Conservation (phyloP, 371 early-diverging fungal genomes). For the Nosema muscidifuracis region DNA sequence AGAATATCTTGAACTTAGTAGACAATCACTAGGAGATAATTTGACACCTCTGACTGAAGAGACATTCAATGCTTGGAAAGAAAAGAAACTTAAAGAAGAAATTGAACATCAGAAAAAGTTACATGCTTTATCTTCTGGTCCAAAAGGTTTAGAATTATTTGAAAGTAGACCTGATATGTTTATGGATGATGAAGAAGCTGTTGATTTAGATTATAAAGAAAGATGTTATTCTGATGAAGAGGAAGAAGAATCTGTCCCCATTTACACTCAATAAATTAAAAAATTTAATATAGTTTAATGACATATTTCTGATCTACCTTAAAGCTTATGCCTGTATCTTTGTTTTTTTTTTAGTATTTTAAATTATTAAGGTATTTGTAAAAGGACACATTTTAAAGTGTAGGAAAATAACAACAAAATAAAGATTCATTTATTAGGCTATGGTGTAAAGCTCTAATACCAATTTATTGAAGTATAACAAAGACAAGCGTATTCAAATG, state of each 20-base stretch:
- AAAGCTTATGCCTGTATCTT: too few relatives aligned
- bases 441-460: too few relatives aligned
- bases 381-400: too few relatives aligned
- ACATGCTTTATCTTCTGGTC: conserved; percentile 60
- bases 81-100: conserved; percentile 71
- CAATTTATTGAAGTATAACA: too few relatives aligned
- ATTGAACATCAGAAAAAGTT: conserved; percentile 77
- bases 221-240: conserved; percentile 44
- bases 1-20: conserved; percentile 65
- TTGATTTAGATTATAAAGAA: conserved; percentile 56
- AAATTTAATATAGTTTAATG: neutral
- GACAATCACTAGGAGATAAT: conserved; percentile 80
- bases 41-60: conserved; percentile 89
- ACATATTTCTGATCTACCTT: too few relatives aligned
- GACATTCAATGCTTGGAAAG: conserved; percentile 86
- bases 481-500: too few relatives aligned
- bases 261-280: neutral
- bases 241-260: conserved; percentile 8
- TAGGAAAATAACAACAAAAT: too few relatives aligned
- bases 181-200: conserved; percentile 69
- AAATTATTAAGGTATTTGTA: too few relatives aligned
- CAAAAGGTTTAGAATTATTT: conserved; percentile 80
- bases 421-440: too few relatives aligned
- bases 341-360: too few relatives aligned
- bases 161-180: conserved; percentile 84